Percentiles rank a stretch among this genome's conserved stretches.
Evolutionary conservation across 1,284 basidiomycete genomes (phyloP).

Genomic region (Trichosporon faecale): DNA sequence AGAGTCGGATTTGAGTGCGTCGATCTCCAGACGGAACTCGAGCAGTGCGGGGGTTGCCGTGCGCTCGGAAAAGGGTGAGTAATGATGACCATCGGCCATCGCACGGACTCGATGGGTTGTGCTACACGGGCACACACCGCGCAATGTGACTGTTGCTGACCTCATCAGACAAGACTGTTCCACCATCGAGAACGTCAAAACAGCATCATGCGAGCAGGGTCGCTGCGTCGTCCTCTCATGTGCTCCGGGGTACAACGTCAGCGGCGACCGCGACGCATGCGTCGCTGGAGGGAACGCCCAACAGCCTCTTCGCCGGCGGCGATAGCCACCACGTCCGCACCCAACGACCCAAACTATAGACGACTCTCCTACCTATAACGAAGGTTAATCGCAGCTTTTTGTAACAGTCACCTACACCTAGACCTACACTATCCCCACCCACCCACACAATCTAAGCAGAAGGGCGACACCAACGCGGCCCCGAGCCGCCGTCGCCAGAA

Average conservation of each 20-base stretch:
- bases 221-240: slow-evolving; percentile 48
- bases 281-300: slow-evolving; percentile 16
- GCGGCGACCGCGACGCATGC: slow-evolving; percentile 42
- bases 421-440: neutral
- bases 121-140: neutral
- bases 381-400: neutral
- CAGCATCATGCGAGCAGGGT: slow-evolving; percentile 47
- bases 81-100: neutral
- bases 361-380: neutral
- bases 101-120: neutral
- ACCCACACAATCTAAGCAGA: neutral
- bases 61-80: slow-evolving; percentile 50
- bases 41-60: slow-evolving; percentile 52
- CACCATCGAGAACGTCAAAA: slow-evolving; percentile 45
- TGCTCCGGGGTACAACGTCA: slow-evolving; percentile 48
- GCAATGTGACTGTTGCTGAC: neutral
- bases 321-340: neutral
- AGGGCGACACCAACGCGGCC: neutral
- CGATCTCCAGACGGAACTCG: slow-evolving; percentile 49
- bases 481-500: neutral
- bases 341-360: neutral
- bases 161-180: slow-evolving; percentile 51
- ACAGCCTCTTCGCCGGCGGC: neutral
- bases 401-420: neutral
- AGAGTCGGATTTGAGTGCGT: slow-evolving; percentile 53